Evolutionary conservation across 2,329 filamentous ascomycete genomes (phyloP).

Genomic region (Coniochaeta prunicola): DNA sequence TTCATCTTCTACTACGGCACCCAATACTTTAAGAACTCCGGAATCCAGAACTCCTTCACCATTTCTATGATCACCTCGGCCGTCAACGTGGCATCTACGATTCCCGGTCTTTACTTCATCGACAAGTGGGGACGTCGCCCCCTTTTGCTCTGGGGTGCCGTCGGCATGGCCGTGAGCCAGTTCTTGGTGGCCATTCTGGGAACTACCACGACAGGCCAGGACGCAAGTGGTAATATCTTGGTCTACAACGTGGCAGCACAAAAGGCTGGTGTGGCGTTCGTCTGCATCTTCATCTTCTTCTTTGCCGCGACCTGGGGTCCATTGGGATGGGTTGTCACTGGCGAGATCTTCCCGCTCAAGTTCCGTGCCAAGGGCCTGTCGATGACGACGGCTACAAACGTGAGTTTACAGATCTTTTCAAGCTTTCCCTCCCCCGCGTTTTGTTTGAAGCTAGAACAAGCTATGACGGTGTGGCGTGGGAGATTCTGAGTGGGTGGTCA

Average conservation of each 20-base stretch:
- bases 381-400: slow-evolving; percentile 29
- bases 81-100: slow-evolving; percentile 53
- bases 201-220: slow-evolving; percentile 49
- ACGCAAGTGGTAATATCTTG: slow-evolving; percentile 38
- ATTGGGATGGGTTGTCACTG: slow-evolving; percentile 39
- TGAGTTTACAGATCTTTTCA: slow-evolving; percentile 3
- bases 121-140: slow-evolving; percentile 52
- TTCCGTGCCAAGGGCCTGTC: slow-evolving; percentile 37
- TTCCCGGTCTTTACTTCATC: slow-evolving; percentile 53
- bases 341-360: slow-evolving; percentile 36
- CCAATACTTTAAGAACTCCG: slow-evolving; percentile 50
- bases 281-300: slow-evolving; percentile 67
- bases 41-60: slow-evolving; percentile 45
- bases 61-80: slow-evolving; percentile 57
- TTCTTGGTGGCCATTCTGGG: slow-evolving; percentile 47
- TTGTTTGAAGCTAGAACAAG: not conserved
- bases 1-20: slow-evolving; percentile 59
- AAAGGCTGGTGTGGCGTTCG: slow-evolving; percentile 51
- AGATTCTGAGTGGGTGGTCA: not conserved
- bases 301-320: slow-evolving; percentile 53
- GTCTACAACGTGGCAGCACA: slow-evolving; percentile 31
- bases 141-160: slow-evolving; percentile 46
- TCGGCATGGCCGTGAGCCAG: slow-evolving; percentile 53
- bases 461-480: not conserved
- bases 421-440: not conserved